Percentiles rank a stretch among this genome's conserved stretches.
Evolutionary conservation across 495 filamentous ascomycete species (phyloP).

Genomic region (Aspergillus hancockii): DNA sequence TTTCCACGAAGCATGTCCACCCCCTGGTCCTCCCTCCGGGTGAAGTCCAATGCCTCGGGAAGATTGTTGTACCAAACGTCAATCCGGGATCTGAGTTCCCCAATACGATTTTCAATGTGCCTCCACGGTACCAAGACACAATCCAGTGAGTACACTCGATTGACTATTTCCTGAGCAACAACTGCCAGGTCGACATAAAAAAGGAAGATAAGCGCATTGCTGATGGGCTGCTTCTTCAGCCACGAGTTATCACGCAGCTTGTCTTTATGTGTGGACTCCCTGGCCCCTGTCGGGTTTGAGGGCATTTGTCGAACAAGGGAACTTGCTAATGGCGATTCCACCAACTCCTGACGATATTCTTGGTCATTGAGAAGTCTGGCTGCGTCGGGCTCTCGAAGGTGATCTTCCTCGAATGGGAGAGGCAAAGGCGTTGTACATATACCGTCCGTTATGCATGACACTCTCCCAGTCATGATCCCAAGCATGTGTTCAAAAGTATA

Average conservation of each 20-base stretch:
- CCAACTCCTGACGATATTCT: slow-evolving; percentile 35
- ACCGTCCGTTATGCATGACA: slow-evolving; percentile 57
- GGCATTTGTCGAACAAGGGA: slow-evolving; percentile 40
- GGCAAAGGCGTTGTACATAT: slow-evolving; percentile 64
- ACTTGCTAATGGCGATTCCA: slow-evolving; percentile 41
- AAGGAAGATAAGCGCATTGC: slow-evolving; percentile 48
- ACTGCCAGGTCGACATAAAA: slow-evolving; percentile 51
- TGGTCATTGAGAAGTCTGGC: slow-evolving; percentile 34
- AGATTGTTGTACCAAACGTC: slow-evolving; percentile 56
- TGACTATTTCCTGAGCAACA: slow-evolving; percentile 56
- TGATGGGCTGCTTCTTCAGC: slow-evolving; percentile 36
- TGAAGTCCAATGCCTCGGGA: slow-evolving; percentile 53
- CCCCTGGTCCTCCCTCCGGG: slow-evolving; percentile 33
- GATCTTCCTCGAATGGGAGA: slow-evolving; percentile 56
- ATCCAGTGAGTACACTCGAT: slow-evolving; percentile 59
- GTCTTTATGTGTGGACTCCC: slow-evolving; percentile 24
- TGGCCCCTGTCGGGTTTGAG: slow-evolving; percentile 34
- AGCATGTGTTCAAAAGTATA: slow-evolving; percentile 62
- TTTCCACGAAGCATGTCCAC: slow-evolving; percentile 40
- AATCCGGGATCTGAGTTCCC: slow-evolving; percentile 49
- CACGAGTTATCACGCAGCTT: slow-evolving; percentile 27
- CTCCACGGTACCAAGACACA: slow-evolving; percentile 57
- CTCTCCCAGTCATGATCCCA: slow-evolving; percentile 66
- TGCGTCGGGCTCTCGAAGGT: slow-evolving; percentile 35
- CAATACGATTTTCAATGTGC: slow-evolving; percentile 59